Conservation (phyloP, 1,139 yeast genomes). For the Blastobotrys elegans region DNA sequence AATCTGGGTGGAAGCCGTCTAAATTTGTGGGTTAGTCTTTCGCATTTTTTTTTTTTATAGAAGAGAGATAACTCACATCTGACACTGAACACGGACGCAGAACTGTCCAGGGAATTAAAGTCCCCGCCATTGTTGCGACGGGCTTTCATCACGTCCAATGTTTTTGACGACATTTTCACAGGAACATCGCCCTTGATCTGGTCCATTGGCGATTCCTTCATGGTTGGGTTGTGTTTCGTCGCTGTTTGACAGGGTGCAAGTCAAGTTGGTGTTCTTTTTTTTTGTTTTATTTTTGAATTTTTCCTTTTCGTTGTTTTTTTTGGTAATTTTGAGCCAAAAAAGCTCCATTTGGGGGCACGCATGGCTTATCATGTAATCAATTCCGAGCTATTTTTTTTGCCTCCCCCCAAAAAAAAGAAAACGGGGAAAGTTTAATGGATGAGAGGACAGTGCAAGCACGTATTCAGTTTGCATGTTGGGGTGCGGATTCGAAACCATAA, state of each 20-base stretch:
- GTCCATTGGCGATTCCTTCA: slow-evolving; percentile 13
- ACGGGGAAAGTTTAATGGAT: no score
- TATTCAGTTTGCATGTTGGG: no score
- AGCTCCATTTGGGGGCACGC: no score
- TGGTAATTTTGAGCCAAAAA: no score
- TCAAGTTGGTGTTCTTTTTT: not conserved
- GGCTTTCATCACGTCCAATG: slow-evolving; percentile 6
- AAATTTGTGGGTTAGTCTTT: slow-evolving; percentile 19
- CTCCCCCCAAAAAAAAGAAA: no score
- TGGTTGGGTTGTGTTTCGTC: not conserved
- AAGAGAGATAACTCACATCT: slow-evolving; percentile 17
- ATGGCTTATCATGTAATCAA: no score
- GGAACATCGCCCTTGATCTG: slow-evolving; percentile 15
- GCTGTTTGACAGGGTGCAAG: not conserved
- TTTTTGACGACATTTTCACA: slow-evolving; percentile 10
- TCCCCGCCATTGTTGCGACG: not conserved
- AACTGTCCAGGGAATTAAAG: not conserved
- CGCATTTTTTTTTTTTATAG: not conserved
- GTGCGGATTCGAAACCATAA: no score
- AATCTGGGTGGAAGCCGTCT: slow-evolving; percentile 31
- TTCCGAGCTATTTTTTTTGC: no score
- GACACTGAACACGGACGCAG: slow-evolving; percentile 17
- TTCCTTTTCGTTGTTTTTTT: not conserved
- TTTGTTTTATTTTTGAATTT: not conserved
- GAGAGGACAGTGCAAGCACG: no score